Conservation (phyloP, 2,329 filamentous ascomycete genomes). For the Fusarium transvaalense region DNA sequence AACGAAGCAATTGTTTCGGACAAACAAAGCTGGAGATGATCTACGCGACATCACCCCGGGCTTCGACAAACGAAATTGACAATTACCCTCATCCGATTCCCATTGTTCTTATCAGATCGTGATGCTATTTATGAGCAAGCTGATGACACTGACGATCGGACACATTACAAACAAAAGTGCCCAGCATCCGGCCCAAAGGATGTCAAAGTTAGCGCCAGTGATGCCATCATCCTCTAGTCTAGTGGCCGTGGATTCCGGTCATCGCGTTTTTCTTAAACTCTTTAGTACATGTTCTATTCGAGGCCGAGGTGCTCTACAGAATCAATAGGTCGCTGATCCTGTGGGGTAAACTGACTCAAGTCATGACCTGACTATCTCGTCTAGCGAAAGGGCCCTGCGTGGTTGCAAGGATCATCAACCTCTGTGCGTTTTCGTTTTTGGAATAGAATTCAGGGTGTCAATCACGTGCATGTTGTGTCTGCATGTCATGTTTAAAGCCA, state of each 20-base stretch:
- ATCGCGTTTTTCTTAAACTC: neutral
- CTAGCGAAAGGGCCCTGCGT: neutral
- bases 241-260: neutral
- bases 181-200: neutral
- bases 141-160: neutral
- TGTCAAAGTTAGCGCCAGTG: neutral
- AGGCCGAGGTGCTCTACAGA: neutral
- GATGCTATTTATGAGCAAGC: neutral
- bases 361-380: neutral
- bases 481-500: neutral
- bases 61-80: too few relatives aligned
- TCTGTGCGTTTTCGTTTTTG: neutral
- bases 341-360: slow-evolving; percentile 3
- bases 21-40: too few relatives aligned
- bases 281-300: neutral
- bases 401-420: neutral
- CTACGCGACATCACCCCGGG: too few relatives aligned
- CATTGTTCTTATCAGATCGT: neutral
- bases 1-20: too few relatives aligned
- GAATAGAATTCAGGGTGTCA: neutral
- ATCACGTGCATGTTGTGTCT: neutral
- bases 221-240: slow-evolving; percentile 1
- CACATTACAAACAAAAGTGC: neutral
- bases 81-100: too few relatives aligned
- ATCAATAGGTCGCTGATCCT: neutral